Percentiles rank a stretch among this genome's conserved stretches.
Conservation (phyloP, 768 basidiomycete genomes). For the Amanita thiersii region DNA sequence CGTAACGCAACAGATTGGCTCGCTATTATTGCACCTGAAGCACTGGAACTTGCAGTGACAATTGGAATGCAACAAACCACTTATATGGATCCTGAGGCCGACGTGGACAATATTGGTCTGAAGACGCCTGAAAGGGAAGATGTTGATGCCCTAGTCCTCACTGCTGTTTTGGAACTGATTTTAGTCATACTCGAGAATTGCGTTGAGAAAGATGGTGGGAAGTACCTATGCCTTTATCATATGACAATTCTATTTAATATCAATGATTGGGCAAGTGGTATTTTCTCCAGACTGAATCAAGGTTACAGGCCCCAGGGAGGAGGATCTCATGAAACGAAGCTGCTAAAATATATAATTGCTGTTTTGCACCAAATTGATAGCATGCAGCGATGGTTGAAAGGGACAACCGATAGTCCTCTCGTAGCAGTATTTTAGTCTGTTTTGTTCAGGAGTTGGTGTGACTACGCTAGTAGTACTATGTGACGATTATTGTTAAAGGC, state of each 20-base stretch:
- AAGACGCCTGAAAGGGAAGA: constrained; percentile 16
- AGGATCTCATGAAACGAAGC: constrained; percentile 51
- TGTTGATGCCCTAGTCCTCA: constrained; percentile 69
- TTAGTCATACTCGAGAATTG: constrained; percentile 71
- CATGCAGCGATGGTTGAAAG: too few species aligned
- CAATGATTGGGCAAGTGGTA: constrained; percentile 73
- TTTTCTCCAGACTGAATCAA: constrained; percentile 59
- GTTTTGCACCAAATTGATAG: constrained; percentile 71
- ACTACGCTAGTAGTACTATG: too few species aligned
- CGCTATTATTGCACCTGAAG: constrained; percentile 70
- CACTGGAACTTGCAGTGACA: constrained; percentile 76
- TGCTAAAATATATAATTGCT: constrained; percentile 68
- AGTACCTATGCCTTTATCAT: constrained; percentile 67
- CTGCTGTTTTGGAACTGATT: constrained; percentile 68
- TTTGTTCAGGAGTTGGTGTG: too few species aligned
- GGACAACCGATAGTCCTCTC: too few species aligned
- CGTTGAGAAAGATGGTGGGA: constrained; percentile 70
- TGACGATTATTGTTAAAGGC: too few species aligned
- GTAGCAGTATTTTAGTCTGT: too few species aligned
- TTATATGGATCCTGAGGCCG: constrained; percentile 26
- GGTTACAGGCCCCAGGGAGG: constrained; percentile 58
- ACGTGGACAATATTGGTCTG: constrained; percentile 23
- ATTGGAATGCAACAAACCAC: constrained; percentile 64
- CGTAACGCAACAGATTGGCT: constrained; percentile 78
- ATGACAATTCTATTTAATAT: constrained; percentile 59